Base-by-base conservation (phyloP, 2,329 filamentous ascomycete genomes). In the Fusarium robinianum region DNA sequence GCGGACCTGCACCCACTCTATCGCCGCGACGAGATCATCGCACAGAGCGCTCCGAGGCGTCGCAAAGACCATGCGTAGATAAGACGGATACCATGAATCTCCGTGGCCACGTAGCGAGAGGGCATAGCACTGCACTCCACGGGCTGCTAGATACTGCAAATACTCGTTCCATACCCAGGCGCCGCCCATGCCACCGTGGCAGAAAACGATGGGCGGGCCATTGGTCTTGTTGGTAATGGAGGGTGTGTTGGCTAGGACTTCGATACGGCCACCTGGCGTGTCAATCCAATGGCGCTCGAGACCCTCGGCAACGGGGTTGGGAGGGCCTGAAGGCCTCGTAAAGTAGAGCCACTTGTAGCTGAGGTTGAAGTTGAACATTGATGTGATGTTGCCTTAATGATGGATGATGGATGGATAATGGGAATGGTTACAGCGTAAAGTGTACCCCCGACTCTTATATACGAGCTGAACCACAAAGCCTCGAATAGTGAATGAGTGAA, bases 151-250 rank as follows among this genome's bases (percentile, higher is more conserved):
- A 53, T 68, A 76, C 16, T 63, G 64, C 68, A 81, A 73, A 53
- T 77, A 81, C 29, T 72, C 67, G 7, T 72, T 65, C 75, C 76
- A 81, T 14, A 79, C 69, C 59, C 71, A 72, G 6, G 78, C 79
- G 40, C 68, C 68, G 26, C 77, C 78, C 67, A 79, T 78, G 34
- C 76, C 76, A 25, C 77, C 78, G 50, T 81, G 77, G 22, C 72
- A 65, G 62, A 80, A 79, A 64, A 79, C 71, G 9, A 80, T 59
- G 2, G 74, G 70, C 8, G 68, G 26, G 26, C 39, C 55, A 16
- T 46, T 41, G 3, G 39, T 25, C 25, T 27, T 37, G 6, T 30
- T 31, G 5, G 47, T 37, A 14, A 44, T 49, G 3, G 53, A 39
- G 2, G 72, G 68, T 10, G 61, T 52, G n/a, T 70, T 71, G 43